Conservation (phyloP, 2,329 filamentous ascomycete species). For the Colletotrichum graminicola region DNA sequence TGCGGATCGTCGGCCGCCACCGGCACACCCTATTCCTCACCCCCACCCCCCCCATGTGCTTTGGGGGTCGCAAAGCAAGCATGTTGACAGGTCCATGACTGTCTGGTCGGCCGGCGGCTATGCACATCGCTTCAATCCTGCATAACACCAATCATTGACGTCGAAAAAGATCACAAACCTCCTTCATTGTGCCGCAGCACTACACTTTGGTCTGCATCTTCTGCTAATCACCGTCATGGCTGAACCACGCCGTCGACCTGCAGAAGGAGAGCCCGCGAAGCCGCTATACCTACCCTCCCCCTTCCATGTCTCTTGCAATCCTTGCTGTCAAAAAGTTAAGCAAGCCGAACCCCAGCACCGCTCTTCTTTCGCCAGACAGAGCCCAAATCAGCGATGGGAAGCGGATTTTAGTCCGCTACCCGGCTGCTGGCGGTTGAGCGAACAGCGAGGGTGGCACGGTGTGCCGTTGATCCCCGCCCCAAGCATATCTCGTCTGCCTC, state of each 20-base stretch:
- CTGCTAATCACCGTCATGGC: neutral
- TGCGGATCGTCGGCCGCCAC: constrained; percentile 32
- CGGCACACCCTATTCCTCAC: constrained; percentile 5
- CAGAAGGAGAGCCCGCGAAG: neutral
- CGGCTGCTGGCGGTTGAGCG: constrained; percentile 15
- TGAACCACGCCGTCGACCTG: constrained; percentile 15
- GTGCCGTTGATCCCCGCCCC: constrained; percentile 2
- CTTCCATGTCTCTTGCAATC: neutral
- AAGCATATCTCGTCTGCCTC: neutral
- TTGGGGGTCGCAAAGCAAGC: constrained; percentile 16
- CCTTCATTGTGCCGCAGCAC: constrained; percentile 2
- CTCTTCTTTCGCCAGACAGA: constrained; percentile 10
- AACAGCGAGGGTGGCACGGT: constrained; percentile 38
- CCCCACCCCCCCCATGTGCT: constrained; percentile 5
- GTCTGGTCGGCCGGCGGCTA: constrained; percentile 39
- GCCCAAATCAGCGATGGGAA: constrained; percentile 27
- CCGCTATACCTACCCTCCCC: neutral
- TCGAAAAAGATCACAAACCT: constrained; percentile 25
- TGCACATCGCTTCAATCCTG: constrained; percentile 41
- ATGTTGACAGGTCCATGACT: constrained; percentile 30
- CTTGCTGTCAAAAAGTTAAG: neutral
- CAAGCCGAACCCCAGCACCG: neutral
- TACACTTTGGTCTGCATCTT: constrained; percentile 4
- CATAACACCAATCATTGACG: constrained; percentile 34
- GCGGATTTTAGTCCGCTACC: constrained; percentile 27